Percentiles rank a stretch among this genome's conserved stretches.
phyloP scores from a whole-genome alignment of 2,329 filamentous ascomycete species.

The Albifimbria verrucaria region DNA sequence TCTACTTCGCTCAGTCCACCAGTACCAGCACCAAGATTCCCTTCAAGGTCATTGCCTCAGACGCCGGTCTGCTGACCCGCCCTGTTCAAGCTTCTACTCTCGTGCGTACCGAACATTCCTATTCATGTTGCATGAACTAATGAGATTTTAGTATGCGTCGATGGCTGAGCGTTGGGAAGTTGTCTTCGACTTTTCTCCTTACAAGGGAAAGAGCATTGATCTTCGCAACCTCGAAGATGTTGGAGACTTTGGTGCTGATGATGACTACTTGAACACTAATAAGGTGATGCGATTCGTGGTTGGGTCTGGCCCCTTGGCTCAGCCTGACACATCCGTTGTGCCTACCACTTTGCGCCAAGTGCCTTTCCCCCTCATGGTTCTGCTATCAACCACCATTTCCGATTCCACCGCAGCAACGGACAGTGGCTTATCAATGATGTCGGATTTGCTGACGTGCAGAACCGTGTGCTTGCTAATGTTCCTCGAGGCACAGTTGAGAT shows the following conservation, averaged over 20 bases:
- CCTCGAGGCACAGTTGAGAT: not conserved
- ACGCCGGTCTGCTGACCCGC: slow-evolving; percentile 45
- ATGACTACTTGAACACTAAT: slow-evolving; percentile 49
- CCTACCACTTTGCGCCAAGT: slow-evolving; percentile 32
- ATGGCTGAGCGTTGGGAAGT: slow-evolving; percentile 59
- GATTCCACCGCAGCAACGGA: slow-evolving; percentile 39
- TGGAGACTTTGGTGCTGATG: slow-evolving; percentile 34
- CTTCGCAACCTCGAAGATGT: slow-evolving; percentile 24
- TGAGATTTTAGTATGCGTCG: slow-evolving; percentile 30
- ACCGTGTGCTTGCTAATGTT: not conserved
- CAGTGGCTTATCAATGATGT: slow-evolving; percentile 52
- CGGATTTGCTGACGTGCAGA: slow-evolving; percentile 10
- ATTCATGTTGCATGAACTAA: not conserved
- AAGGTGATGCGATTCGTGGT: slow-evolving; percentile 53
- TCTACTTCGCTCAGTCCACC: slow-evolving; percentile 40
- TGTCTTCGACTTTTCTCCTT: slow-evolving; percentile 51
- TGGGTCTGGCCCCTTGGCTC: slow-evolving; percentile 24
- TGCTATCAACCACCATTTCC: slow-evolving; percentile 40
- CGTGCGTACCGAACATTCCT: not conserved
- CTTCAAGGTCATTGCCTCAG: slow-evolving; percentile 53
- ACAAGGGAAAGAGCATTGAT: slow-evolving; percentile 44
- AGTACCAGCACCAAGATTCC: slow-evolving; percentile 26
- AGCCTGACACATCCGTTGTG: slow-evolving; percentile 29
- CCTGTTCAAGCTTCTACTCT: slow-evolving; percentile 41
- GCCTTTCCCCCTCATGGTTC: slow-evolving; percentile 30